These are phyloP conservation scores for Austroboletus sp. DNA, from an alignment of 1,284 basidiomycete genomes.

Conservation along the genomic window DNA sequence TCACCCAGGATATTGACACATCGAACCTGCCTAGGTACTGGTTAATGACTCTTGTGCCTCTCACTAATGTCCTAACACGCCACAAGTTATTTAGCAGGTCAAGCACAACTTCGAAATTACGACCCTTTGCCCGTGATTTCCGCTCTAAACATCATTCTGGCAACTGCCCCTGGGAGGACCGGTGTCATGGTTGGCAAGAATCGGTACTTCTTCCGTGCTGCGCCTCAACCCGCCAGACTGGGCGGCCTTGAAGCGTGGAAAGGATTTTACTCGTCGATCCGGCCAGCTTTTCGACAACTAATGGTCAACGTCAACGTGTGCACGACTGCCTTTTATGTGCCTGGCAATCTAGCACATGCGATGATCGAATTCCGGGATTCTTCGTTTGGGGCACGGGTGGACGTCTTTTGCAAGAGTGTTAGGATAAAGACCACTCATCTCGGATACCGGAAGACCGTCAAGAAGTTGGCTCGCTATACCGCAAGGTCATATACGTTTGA, in stretches of 20 bases:
- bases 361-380: slow-evolving; percentile 50
- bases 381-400: slow-evolving; percentile 50
- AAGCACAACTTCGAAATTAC: slow-evolving; percentile 52
- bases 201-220: slow-evolving; percentile 63
- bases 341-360: slow-evolving; percentile 57
- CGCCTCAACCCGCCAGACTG: slow-evolving; percentile 40
- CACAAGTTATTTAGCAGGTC: slow-evolving; percentile 53
- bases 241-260: slow-evolving; percentile 69
- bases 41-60: neutral
- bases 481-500: slow-evolving; percentile 54
- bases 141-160: slow-evolving; percentile 65
- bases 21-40: slow-evolving; percentile 48
- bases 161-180: slow-evolving; percentile 52
- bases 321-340: slow-evolving; percentile 69
- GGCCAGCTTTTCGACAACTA: slow-evolving; percentile 62
- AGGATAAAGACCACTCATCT: slow-evolving; percentile 59
- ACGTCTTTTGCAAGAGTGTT: slow-evolving; percentile 55
- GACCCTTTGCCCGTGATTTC: slow-evolving; percentile 65
- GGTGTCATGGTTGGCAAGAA: slow-evolving; percentile 71
- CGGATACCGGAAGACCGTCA: slow-evolving; percentile 62
- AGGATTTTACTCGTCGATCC: slow-evolving; percentile 73
- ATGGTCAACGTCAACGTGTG: slow-evolving; percentile 82
- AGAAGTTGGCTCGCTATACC: slow-evolving; percentile 42
- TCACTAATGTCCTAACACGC: slow-evolving; percentile 7
- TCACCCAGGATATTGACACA: slow-evolving; percentile 52